A percentile compares a stretch with the other conserved stretches of the same genome.
Conservation (phyloP, 345 rosid species). For the Eucalyptus viminalis region DNA sequence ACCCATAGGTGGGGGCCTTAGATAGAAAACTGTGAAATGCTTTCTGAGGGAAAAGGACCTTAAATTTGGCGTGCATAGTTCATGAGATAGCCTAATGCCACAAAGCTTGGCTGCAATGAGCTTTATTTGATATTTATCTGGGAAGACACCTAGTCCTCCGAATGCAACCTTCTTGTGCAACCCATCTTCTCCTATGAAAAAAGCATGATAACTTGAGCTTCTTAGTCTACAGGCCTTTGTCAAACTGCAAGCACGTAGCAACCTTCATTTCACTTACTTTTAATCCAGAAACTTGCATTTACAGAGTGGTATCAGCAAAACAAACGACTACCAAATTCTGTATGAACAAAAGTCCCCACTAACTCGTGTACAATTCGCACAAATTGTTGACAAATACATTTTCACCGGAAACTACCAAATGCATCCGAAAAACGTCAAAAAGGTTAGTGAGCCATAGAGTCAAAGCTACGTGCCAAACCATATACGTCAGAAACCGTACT, state of each 20-base stretch:
- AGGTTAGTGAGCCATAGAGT: rapidly evolving
- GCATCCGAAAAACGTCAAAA: background rate
- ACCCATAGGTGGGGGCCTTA: background rate
- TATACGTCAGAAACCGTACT: background rate
- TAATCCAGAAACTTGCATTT: background rate
- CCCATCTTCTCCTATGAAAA: background rate
- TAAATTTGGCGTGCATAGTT: background rate
- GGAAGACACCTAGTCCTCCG: background rate
- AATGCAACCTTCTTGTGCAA: background rate
- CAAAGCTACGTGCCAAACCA: background rate
- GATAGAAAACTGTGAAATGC: background rate
- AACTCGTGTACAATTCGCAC: background rate
- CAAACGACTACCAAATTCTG: background rate
- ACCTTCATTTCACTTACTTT: background rate
- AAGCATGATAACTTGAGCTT: background rate
- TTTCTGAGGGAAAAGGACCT: background rate
- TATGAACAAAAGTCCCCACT: background rate
- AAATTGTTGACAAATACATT: background rate
- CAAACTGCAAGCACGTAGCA: background rate
- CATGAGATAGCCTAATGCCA: background rate
- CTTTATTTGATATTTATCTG: background rate
- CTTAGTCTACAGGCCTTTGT: background rate
- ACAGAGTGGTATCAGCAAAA: background rate
- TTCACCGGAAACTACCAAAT: background rate
- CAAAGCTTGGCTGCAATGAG: background rate